Conservation (phyloP, 768 basidiomycete species). For the Lactifluus rugatus region DNA sequence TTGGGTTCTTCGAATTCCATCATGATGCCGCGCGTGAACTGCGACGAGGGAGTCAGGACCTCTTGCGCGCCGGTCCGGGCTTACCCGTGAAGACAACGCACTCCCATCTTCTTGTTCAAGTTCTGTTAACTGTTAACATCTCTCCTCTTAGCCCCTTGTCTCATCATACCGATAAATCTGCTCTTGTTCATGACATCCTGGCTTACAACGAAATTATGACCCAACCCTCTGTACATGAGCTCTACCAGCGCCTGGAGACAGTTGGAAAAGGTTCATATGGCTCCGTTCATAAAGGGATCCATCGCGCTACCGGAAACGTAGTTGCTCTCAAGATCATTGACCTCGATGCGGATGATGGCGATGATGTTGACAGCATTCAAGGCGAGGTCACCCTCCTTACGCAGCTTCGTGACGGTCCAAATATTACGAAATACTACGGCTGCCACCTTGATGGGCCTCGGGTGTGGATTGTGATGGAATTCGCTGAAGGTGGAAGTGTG, state of each 20-base stretch:
- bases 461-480: constrained; percentile 99
- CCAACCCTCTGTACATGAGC: constrained; percentile 61
- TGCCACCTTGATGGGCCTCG: constrained; percentile 91
- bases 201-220: constrained; percentile 24
- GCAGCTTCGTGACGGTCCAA: constrained; percentile 81
- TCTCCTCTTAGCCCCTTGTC: not conserved
- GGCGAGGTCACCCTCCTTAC: constrained; percentile 88
- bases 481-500: constrained; percentile 91
- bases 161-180: not conserved
- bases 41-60: no score
- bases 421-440: constrained; percentile 93
- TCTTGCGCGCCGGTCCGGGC: not conserved
- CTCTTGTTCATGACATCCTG: constrained; percentile 1
- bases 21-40: not conserved
- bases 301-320: constrained; percentile 74
- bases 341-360: constrained; percentile 82
- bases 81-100: no score
- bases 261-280: constrained; percentile 95
- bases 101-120: not conserved
- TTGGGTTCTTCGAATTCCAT: constrained; percentile 54
- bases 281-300: constrained; percentile 85
- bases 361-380: constrained; percentile 95
- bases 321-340: constrained; percentile 99
- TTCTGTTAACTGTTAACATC: no score
- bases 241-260: constrained; percentile 82